Evolutionary conservation across 106 monocot genomes (phyloP).

Genomic region (Hemerocallis citrina): DNA sequence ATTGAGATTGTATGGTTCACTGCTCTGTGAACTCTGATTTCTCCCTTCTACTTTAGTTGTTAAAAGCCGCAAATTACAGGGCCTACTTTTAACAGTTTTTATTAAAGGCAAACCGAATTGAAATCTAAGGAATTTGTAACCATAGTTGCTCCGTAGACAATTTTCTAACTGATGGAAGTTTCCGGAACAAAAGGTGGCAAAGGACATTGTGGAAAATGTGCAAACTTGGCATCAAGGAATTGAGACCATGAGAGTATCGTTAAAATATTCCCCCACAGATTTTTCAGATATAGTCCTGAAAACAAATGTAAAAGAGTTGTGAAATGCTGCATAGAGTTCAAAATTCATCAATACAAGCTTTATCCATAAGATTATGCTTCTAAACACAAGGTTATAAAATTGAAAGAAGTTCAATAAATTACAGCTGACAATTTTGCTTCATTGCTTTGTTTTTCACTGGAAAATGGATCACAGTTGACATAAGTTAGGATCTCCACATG

Average conservation of each 20-base stretch:
- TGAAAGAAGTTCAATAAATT: no score
- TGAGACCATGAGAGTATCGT: background rate
- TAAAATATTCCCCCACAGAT: no score
- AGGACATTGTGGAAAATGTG: slow-evolving; percentile 42
- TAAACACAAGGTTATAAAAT: no score
- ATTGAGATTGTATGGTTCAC: slow-evolving; percentile 14
- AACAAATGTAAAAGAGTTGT: no score
- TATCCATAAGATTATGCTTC: no score
- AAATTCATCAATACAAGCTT: no score
- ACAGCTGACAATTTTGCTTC: no score
- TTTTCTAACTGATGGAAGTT: slow-evolving; percentile 53
- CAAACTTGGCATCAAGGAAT: slow-evolving; percentile 5
- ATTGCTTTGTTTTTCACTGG: no score
- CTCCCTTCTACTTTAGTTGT: slow-evolving; percentile 26
- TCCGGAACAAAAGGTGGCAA: slow-evolving; percentile 40
- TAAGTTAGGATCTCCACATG: no score
- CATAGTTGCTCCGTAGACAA: slow-evolving; percentile 17
- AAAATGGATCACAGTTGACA: no score
- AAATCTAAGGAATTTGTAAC: slow-evolving; percentile 22
- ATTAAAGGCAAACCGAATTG: slow-evolving; percentile 12
- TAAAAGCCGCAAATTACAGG: slow-evolving; percentile 16
- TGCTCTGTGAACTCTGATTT: slow-evolving; percentile 25
- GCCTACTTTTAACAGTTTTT: slow-evolving; percentile 19
- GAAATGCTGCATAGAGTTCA: no score
- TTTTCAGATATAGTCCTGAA: no score